A percentile compares a stretch with the other conserved stretches of the same genome.
Evolutionary conservation across 2,329 filamentous ascomycete genomes (phyloP).

Genomic region (Colletotrichum sp.): DNA sequence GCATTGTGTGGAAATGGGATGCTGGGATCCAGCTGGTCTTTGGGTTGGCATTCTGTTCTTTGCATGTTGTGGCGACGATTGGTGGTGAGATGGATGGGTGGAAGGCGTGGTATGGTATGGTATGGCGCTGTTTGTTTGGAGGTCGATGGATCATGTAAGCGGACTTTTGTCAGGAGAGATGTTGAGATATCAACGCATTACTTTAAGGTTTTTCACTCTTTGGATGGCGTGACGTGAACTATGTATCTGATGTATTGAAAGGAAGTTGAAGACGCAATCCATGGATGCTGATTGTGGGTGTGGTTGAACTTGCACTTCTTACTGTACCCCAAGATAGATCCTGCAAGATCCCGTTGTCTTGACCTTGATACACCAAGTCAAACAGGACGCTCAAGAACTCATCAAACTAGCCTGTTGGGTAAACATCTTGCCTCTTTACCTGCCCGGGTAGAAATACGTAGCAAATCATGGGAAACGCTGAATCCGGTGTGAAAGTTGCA

Average conservation of each 20-base stretch:
- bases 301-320: not conserved
- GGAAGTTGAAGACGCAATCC: not conserved
- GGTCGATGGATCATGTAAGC: not conserved
- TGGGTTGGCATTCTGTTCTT: constrained; percentile 13
- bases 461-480: not conserved
- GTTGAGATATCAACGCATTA: not conserved
- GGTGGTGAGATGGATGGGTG: not conserved
- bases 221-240: not conserved
- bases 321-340: no score
- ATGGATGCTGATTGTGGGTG: not conserved
- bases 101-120: not conserved
- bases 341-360: not conserved
- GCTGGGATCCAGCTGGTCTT: constrained; percentile 16
- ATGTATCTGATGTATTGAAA: not conserved
- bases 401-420: not conserved
- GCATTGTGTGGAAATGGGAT: not conserved
- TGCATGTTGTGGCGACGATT: not conserved
- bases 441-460: not conserved
- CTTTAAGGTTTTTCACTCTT: not conserved
- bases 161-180: not conserved
- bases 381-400: not conserved
- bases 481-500: not conserved
- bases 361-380: not conserved
- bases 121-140: not conserved
- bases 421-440: not conserved